Base-by-base conservation (phyloP, 2,329 filamentous ascomycete genomes). In the Epichloe coenophiala region DNA sequence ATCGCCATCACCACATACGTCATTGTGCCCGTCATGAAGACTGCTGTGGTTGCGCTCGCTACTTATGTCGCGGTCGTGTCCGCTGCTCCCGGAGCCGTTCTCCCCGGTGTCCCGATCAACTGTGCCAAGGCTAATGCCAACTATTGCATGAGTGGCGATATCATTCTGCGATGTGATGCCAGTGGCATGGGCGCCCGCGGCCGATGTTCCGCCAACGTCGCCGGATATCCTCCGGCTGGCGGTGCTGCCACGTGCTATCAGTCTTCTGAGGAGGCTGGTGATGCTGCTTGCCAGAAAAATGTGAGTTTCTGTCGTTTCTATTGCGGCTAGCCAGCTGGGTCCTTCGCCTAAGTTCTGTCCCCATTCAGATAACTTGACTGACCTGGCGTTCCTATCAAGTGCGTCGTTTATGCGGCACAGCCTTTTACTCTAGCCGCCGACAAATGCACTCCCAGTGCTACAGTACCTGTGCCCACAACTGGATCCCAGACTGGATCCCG, bases 201-300 rank as follows among this genome's bases (percentile, higher is more conserved):
- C 48, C 68, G 69, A 56, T 75, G 71, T 63, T 65, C 67, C 46
- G 64, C 70, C 54, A 71, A 73, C 59, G 62, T 75, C 35, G 62
- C 61, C 27, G 71, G 70, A 45, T 61, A 70, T 50, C 65, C 67
- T 42, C 72, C 72, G 7, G 11, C 61, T 9, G 71, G 68, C 31
- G 58, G 63, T 39, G 51, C 57, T 46, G 62, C 61, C 13, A 57
- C 66, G 31, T 76, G 73, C 65, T 73, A 60, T 56, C 61, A 74
- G 60, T 64, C 65, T 47, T 61, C 62, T 35, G 47, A 57, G 12
- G 60, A 58, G 11, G 62, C 63, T 38, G 72, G 72, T 49, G 68
- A 73, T 51, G 73, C 72, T 45, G 70, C 67, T 49, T 76, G 73
- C 60, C 63, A 66, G 56, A 75, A 73, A 67, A 73, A 73, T 62